Evolutionary conservation across 148 eudicot species (phyloP).

Genomic region (Vaccinium vitisidaea): DNA sequence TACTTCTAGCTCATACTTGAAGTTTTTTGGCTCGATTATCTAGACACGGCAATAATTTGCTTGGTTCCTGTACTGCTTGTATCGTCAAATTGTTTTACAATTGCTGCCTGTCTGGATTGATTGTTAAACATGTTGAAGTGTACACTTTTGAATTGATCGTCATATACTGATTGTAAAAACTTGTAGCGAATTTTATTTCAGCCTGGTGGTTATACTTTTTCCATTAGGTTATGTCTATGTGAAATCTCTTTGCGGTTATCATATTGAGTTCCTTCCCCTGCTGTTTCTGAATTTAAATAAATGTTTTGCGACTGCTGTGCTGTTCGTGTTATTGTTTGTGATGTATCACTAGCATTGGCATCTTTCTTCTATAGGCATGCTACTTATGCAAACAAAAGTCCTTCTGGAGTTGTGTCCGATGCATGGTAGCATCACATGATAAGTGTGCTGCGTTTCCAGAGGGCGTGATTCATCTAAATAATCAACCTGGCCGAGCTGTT

Average conservation of each 20-base stretch:
- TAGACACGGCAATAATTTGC: background rate
- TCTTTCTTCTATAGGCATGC: constrained; percentile 57
- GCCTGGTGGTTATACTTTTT: background rate
- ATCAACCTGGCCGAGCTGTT: constrained; percentile 61
- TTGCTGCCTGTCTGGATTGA: background rate
- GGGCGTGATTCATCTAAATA: constrained; percentile 45
- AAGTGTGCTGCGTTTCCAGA: constrained; percentile 88
- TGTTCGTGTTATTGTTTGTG: background rate
- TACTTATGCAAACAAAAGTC: constrained; percentile 66
- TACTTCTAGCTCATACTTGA: background rate
- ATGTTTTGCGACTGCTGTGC: background rate
- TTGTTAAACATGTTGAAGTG: background rate
- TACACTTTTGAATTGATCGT: background rate
- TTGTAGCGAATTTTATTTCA: background rate
- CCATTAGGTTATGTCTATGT: background rate
- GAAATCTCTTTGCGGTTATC: background rate
- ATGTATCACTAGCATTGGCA: background rate
- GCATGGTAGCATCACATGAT: constrained; percentile 73
- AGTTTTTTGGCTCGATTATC: background rate
- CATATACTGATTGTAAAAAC: background rate
- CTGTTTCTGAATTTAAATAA: background rate
- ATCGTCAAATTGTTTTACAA: background rate
- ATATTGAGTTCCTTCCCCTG: background rate
- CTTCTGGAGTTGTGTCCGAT: constrained; percentile 73
- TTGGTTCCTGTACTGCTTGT: background rate